A percentile compares a stretch with the other conserved stretches of the same genome.
These are phyloP conservation scores for Cryptococcus maquisensis DNA, from an alignment of 1,284 basidiomycete species.

Conservation along the genomic window DNA sequence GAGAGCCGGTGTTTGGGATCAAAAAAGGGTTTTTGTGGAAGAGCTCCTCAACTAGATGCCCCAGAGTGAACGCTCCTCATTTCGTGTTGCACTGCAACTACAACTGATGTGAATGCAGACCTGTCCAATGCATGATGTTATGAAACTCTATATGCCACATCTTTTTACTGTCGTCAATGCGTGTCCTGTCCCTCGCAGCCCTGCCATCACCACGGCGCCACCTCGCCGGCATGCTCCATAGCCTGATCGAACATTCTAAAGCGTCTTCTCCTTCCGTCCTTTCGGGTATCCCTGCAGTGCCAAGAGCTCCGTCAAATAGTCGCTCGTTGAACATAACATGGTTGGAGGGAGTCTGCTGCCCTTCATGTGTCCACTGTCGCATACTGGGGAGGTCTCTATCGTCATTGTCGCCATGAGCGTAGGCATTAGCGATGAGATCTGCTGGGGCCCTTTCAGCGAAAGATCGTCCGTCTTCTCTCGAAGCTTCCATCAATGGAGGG, in stretches of 20 bases:
- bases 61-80: neutral
- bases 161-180: neutral
- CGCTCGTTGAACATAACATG: constrained; percentile 38
- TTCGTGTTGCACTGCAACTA: neutral
- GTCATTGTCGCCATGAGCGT: neutral
- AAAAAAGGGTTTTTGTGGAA: constrained; percentile 26
- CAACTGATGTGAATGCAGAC: neutral
- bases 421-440: constrained; percentile 12
- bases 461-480: neutral
- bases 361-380: constrained; percentile 16
- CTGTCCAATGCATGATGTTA: neutral
- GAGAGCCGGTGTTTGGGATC: constrained; percentile 29
- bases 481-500: constrained; percentile 12
- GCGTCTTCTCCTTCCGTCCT: constrained; percentile 1
- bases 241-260: constrained; percentile 21
- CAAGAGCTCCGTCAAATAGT: constrained; percentile 35
- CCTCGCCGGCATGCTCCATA: constrained; percentile 23
- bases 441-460: constrained; percentile 2
- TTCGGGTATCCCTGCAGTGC: constrained; percentile 13
- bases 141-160: neutral
- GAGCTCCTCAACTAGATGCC: constrained; percentile 16
- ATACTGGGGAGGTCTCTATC: constrained; percentile 1
- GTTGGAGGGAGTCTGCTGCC: constrained; percentile 31
- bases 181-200: neutral
- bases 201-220: constrained; percentile 10